Percentiles rank a stretch among this genome's conserved stretches.
phyloP scores from a whole-genome alignment of 2,329 filamentous ascomycete species.

The Trichoderma afroharzianum region DNA sequence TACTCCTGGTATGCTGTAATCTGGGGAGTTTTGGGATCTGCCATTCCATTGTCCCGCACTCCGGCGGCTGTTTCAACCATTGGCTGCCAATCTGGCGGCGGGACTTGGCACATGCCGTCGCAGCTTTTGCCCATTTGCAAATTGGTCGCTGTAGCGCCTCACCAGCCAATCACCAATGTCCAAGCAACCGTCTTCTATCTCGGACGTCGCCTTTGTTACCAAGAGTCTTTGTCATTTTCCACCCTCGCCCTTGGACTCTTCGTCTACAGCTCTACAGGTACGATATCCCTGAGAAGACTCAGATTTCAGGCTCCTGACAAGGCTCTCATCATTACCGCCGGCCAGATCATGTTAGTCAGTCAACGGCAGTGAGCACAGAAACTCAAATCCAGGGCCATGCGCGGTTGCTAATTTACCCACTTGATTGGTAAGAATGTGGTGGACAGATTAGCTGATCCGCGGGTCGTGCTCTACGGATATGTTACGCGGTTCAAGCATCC shows the following conservation, averaged over 20 bases:
- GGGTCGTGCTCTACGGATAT: not conserved
- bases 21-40: conserved; percentile 4
- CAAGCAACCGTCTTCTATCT: not conserved
- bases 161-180: not conserved
- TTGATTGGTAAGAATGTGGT: not conserved
- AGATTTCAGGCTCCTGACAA: not conserved
- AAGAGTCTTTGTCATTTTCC: not conserved
- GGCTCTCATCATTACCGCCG: not conserved
- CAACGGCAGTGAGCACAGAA: not conserved
- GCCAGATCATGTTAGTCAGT: not conserved
- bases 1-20: not conserved
- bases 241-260: not conserved
- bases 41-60: not conserved
- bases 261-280: not conserved
- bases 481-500: not conserved
- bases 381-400: not conserved
- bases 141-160: not conserved
- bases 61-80: conserved; percentile 9
- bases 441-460: not conserved
- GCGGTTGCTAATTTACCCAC: not conserved
- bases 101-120: conserved; percentile 4
- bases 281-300: not conserved
- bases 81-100: not conserved
- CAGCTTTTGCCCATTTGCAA: not conserved
- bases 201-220: not conserved